These are phyloP conservation scores for Camelina sativa DNA, from an alignment of 345 rosid species.

Conservation along the genomic window DNA sequence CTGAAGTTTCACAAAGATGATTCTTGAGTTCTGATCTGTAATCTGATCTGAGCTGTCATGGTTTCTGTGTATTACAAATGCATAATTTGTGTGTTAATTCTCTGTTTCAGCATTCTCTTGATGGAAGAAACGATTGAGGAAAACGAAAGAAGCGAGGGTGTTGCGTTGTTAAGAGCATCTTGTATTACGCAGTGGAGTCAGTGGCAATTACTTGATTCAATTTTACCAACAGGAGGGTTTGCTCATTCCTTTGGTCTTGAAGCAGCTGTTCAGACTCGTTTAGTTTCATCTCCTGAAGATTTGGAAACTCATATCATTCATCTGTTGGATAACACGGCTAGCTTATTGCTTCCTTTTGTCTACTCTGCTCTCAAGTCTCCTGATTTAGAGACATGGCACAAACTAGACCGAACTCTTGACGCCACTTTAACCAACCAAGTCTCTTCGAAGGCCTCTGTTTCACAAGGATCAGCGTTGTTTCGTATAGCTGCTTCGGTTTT, in stretches of 20 bases:
- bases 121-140: constrained; percentile 13
- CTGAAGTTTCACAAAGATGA: too few relatives aligned
- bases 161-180: neutral
- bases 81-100: neutral
- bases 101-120: neutral
- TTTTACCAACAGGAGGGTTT: constrained; percentile 91
- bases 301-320: constrained; percentile 54
- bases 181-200: constrained; percentile 72
- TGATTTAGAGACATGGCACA: constrained; percentile 53
- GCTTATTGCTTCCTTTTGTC: constrained; percentile 83
- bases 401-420: constrained; percentile 56
- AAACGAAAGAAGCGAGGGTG: constrained; percentile 4
- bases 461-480: constrained; percentile 86
- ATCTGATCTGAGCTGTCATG: neutral
- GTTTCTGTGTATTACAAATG: neutral
- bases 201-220: constrained; percentile 91
- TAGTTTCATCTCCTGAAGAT: constrained; percentile 56
- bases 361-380: constrained; percentile 58
- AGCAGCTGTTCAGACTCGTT: constrained; percentile 74
- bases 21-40: too few relatives aligned
- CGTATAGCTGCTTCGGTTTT: constrained; percentile 74
- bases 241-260: constrained; percentile 92
- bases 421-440: constrained; percentile 80
- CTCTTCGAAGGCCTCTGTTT: constrained; percentile 65
- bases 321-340: constrained; percentile 70